Percentiles rank a stretch among this genome's conserved stretches.
Evolutionary conservation across 768 basidiomycete species (phyloP).

Genomic region (Clitopilus passeckerianus): DNA sequence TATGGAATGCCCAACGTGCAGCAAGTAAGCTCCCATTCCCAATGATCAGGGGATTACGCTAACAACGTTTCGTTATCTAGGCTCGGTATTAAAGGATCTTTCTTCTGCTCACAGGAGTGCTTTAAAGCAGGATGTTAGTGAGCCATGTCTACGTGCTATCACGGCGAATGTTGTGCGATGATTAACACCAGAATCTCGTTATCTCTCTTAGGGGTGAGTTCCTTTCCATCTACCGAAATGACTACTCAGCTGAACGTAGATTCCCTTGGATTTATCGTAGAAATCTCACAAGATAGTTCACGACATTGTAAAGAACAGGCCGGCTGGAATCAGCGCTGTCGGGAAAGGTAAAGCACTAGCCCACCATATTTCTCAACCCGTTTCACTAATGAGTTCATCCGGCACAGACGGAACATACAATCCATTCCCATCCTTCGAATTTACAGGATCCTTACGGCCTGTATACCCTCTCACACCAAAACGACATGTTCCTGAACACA

Average conservation of each 20-base stretch:
- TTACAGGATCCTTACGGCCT: constrained; percentile 76
- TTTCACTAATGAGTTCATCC: not conserved
- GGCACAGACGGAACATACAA: constrained; percentile 71
- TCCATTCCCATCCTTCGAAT: constrained; percentile 73
- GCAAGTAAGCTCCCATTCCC: constrained; percentile 55
- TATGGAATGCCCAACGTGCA: constrained; percentile 92
- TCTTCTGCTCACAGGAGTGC: constrained; percentile 94
- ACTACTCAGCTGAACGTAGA: constrained; percentile 4
- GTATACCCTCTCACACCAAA: constrained; percentile 83
- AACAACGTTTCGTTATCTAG: constrained; percentile 30
- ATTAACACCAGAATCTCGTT: not conserved
- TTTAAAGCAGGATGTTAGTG: constrained; percentile 91
- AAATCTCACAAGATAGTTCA: constrained; percentile 83
- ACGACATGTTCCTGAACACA: constrained; percentile 76
- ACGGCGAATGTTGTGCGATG: not conserved
- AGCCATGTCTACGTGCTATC: not conserved
- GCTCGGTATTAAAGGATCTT: constrained; percentile 77
- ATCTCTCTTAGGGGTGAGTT: constrained; percentile 18
- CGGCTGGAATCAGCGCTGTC: not conserved
- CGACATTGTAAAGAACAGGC: constrained; percentile 36
- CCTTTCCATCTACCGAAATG: not conserved
- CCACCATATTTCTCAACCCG: constrained; percentile 15
- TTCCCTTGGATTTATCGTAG: constrained; percentile 28
- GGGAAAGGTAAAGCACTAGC: constrained; percentile 9
- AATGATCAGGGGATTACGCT: not conserved